phyloP scores from a whole-genome alignment of 208 protist species.

The Phytomonas sp. region DNA sequence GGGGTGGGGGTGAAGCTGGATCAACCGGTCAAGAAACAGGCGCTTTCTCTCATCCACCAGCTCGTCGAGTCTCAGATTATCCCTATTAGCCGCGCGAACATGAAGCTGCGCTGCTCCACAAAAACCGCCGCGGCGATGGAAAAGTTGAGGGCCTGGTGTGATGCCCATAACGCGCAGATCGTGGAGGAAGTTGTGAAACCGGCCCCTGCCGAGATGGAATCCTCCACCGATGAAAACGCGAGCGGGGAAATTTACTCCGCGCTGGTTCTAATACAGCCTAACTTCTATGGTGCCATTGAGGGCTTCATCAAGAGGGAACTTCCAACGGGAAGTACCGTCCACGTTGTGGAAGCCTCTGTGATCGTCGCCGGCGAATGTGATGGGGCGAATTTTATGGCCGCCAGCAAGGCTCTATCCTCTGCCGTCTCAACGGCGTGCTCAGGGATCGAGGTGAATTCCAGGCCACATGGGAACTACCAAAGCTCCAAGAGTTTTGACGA shows the following conservation, averaged over 20 bases:
- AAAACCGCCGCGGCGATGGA: slow-evolving; percentile 29
- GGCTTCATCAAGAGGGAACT: slow-evolving; percentile 61
- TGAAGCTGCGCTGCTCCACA: slow-evolving; percentile 85
- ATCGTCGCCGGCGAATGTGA: slow-evolving; percentile 32
- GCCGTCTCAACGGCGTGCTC: background rate
- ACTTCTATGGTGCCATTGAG: slow-evolving; percentile 67
- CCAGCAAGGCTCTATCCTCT: background rate
- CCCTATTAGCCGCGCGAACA: slow-evolving; percentile 91
- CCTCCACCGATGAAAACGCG: background rate
- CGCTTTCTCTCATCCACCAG: slow-evolving; percentile 88
- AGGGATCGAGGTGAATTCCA: slow-evolving; percentile 1
- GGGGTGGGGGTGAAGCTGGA: slow-evolving; percentile 89
- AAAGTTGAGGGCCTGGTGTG: slow-evolving; percentile 51
- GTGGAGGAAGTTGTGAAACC: slow-evolving; percentile 18
- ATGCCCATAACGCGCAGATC: slow-evolving; percentile 36
- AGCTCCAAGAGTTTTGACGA: background rate
- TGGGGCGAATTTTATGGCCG: slow-evolving; percentile 8
- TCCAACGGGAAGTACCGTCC: slow-evolving; percentile 42
- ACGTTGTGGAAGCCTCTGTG: slow-evolving; percentile 75
- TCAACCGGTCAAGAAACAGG: slow-evolving; percentile 90
- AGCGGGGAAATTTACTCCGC: slow-evolving; percentile 18
- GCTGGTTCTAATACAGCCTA: slow-evolving; percentile 56
- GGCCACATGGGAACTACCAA: background rate
- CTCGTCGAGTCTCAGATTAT: slow-evolving; percentile 81
- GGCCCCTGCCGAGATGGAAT: background rate